These are phyloP conservation scores for Tetraselmis striata DNA, from an alignment of 139 green algal species.

Conservation along the genomic window DNA sequence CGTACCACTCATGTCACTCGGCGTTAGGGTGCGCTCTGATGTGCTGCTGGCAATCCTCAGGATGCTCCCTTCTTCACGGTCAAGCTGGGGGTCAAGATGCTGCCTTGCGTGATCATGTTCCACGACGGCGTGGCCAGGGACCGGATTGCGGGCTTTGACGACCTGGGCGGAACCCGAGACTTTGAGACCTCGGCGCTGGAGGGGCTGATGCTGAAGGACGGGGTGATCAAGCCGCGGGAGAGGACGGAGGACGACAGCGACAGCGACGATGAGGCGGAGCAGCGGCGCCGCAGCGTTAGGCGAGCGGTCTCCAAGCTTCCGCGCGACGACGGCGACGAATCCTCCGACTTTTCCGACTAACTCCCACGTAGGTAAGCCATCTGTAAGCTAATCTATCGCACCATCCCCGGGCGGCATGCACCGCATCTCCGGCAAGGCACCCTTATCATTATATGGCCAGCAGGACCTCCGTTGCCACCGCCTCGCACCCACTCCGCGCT, in stretches of 20 bases:
- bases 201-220: constrained; percentile 24
- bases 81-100: constrained; percentile 84
- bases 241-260: neutral
- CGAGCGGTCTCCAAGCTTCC: neutral
- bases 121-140: constrained; percentile 65
- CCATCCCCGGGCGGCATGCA: too few relatives aligned
- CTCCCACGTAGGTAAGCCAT: too few relatives aligned
- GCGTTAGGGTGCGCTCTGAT: neutral
- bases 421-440: too few relatives aligned
- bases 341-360: neutral
- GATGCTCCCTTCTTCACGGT: constrained; percentile 88
- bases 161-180: constrained; percentile 71
- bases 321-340: neutral
- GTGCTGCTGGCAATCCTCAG: constrained; percentile 25
- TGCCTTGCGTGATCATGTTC: constrained; percentile 84
- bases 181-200: constrained; percentile 61
- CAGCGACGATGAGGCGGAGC: neutral
- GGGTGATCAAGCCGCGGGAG: constrained; percentile 21
- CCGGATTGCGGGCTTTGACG: constrained; percentile 82
- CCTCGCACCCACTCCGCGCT: too few relatives aligned
- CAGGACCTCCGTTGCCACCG: too few relatives aligned
- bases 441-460: too few relatives aligned
- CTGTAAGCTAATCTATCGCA: too few relatives aligned
- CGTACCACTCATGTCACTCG: neutral
- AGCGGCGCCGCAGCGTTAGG: neutral